These are phyloP conservation scores for Neurospora sp. DNA, from an alignment of 495 filamentous ascomycete species.

Conservation along the genomic window DNA sequence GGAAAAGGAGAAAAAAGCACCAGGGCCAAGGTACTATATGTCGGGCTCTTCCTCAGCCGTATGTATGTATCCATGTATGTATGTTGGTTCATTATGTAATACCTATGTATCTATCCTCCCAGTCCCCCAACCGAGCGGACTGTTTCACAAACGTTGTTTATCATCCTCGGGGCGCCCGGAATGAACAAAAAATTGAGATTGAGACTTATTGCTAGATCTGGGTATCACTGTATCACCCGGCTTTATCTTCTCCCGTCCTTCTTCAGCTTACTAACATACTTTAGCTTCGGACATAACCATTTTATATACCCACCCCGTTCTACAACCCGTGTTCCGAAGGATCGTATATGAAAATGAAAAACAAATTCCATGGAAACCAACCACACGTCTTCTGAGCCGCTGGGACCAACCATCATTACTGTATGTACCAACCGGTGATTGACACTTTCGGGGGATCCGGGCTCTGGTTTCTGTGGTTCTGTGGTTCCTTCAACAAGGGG, in stretches of 20 bases:
- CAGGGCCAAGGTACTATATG: background rate
- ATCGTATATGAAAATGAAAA: background rate
- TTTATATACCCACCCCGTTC: background rate
- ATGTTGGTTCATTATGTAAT: background rate
- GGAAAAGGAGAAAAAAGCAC: background rate
- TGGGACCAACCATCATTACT: background rate
- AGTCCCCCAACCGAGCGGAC: background rate
- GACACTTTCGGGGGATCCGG: background rate
- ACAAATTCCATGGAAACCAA: background rate
- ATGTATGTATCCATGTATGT: background rate
- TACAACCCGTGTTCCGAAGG: background rate
- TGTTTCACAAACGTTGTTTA: background rate
- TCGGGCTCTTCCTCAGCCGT: background rate
- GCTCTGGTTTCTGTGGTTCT: background rate
- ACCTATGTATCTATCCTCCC: background rate
- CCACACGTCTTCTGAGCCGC: background rate
- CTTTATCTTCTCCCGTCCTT: background rate
- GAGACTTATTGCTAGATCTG: background rate
- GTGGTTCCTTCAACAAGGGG: background rate
- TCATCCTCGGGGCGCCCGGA: background rate
- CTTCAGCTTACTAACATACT: background rate
- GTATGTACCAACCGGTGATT: background rate
- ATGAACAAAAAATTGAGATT: background rate
- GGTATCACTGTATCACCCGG: background rate
- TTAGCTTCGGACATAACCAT: no score